Percentiles rank a stretch among this genome's conserved stretches.
Evolutionary conservation across 106 monocot species (phyloP).

Genomic region (Acorus gramineus): DNA sequence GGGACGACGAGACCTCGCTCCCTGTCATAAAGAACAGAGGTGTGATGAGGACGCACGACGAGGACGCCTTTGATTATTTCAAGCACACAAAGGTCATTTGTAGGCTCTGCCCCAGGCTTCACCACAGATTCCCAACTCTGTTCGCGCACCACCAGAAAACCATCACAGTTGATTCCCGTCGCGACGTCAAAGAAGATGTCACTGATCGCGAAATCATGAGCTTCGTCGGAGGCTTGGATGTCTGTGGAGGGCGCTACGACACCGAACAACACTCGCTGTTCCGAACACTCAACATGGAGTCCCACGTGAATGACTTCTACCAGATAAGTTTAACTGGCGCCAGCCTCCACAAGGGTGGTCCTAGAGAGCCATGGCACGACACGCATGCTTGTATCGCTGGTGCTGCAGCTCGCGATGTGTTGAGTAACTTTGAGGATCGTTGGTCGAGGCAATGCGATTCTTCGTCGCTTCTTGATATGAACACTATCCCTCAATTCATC

Average conservation of each 20-base stretch:
- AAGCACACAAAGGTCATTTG: constrained; percentile 34
- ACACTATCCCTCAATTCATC: neutral
- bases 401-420: constrained; percentile 53
- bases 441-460: constrained; percentile 57
- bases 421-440: constrained; percentile 71
- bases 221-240: constrained; percentile 56
- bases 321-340: constrained; percentile 29
- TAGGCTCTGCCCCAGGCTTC: constrained; percentile 27
- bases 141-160: constrained; percentile 70
- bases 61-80: constrained; percentile 43
- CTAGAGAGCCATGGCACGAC: constrained; percentile 88
- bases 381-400: constrained; percentile 46
- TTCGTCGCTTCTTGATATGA: neutral
- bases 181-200: neutral
- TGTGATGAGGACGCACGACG: constrained; percentile 47
- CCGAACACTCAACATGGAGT: constrained; percentile 17
- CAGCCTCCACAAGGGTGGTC: constrained; percentile 28
- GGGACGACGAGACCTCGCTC: constrained; percentile 50
- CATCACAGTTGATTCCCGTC: constrained; percentile 23
- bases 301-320: constrained; percentile 30
- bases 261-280: constrained; percentile 48
- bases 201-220: constrained; percentile 22
- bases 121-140: constrained; percentile 21
- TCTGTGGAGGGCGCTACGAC: constrained; percentile 56
- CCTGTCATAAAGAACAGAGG: constrained; percentile 29